Evolutionary conservation across 2,329 filamentous ascomycete species (phyloP).

Genomic region (Colletotrichum somersetense): DNA sequence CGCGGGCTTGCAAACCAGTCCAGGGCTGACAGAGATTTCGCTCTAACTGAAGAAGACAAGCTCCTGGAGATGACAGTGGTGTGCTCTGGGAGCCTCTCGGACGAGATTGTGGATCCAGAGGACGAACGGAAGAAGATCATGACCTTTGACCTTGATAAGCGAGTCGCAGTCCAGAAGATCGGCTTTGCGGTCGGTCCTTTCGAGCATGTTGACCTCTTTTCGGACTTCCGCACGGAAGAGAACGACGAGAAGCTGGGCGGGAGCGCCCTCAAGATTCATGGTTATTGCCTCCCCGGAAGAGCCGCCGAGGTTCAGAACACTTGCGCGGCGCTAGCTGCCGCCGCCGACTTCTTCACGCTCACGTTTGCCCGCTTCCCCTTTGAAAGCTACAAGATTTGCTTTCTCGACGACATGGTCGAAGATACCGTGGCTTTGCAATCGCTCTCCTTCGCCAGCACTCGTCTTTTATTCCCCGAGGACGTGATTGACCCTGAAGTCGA

Average conservation of each 20-base stretch:
- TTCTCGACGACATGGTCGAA: slow-evolving; percentile 87
- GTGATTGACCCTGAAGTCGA: slow-evolving; percentile 87
- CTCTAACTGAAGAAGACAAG: slow-evolving; percentile 81
- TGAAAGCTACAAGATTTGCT: slow-evolving; percentile 91
- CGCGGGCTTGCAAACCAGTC: slow-evolving; percentile 54
- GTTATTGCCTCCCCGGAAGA: slow-evolving; percentile 89
- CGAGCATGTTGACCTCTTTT: slow-evolving; percentile 87
- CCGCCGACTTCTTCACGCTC: slow-evolving; percentile 91
- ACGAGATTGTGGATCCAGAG: slow-evolving; percentile 81
- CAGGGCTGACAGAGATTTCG: slow-evolving; percentile 56
- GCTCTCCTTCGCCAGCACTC: slow-evolving; percentile 87
- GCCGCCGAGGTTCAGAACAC: slow-evolving; percentile 88
- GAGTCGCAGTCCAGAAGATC: slow-evolving; percentile 87
- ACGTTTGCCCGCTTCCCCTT: slow-evolving; percentile 93
- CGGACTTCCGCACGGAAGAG: slow-evolving; percentile 88
- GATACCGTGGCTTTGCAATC: slow-evolving; percentile 85
- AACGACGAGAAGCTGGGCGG: slow-evolving; percentile 91
- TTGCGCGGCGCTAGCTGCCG: slow-evolving; percentile 84
- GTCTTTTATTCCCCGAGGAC: slow-evolving; percentile 85
- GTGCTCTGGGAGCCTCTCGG: slow-evolving; percentile 89
- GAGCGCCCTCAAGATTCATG: slow-evolving; percentile 89
- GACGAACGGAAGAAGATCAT: slow-evolving; percentile 89
- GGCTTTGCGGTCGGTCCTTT: slow-evolving; percentile 96
- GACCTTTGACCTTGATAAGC: slow-evolving; percentile 81
- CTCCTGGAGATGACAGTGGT: slow-evolving; percentile 89